Conservation (phyloP, 495 filamentous ascomycete genomes). For the Apodospora peruviana region DNA sequence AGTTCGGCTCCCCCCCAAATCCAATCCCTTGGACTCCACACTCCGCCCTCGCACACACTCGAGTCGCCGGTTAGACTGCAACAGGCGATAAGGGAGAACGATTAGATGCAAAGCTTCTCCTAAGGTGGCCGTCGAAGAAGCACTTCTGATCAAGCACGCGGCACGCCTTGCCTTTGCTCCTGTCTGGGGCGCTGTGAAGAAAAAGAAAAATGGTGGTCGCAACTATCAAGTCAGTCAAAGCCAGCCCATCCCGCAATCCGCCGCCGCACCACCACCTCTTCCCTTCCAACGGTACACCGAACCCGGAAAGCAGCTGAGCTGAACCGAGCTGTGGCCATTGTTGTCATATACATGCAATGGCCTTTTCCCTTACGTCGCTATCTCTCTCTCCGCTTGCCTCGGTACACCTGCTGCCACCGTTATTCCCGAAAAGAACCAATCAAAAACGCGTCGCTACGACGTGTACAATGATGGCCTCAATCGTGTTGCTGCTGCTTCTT, state of each 20-base stretch:
- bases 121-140: constrained; percentile 8
- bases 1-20: constrained; percentile 6
- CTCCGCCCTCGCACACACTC: constrained; percentile 16
- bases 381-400: background rate
- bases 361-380: constrained; percentile 1
- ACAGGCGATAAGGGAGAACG: constrained; percentile 19
- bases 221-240: constrained; percentile 69
- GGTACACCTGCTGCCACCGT: background rate
- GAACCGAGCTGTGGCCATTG: background rate
- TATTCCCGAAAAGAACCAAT: too few relatives aligned
- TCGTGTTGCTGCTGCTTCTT: too few relatives aligned
- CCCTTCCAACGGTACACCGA: background rate
- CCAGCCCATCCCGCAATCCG: constrained; percentile 7
- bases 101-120: constrained; percentile 16
- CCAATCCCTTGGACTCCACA: constrained; percentile 22
- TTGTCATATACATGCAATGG: background rate
- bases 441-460: constrained; percentile 9
- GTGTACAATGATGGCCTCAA: constrained; percentile 4
- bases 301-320: background rate
- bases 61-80: constrained; percentile 20
- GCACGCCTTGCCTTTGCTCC: constrained; percentile 15
- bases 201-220: constrained; percentile 65
- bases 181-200: constrained; percentile 17
- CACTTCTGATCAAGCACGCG: constrained; percentile 9
- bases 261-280: background rate